Conservation (phyloP, 23 red algal species). For the Agarophyton chilense region DNA sequence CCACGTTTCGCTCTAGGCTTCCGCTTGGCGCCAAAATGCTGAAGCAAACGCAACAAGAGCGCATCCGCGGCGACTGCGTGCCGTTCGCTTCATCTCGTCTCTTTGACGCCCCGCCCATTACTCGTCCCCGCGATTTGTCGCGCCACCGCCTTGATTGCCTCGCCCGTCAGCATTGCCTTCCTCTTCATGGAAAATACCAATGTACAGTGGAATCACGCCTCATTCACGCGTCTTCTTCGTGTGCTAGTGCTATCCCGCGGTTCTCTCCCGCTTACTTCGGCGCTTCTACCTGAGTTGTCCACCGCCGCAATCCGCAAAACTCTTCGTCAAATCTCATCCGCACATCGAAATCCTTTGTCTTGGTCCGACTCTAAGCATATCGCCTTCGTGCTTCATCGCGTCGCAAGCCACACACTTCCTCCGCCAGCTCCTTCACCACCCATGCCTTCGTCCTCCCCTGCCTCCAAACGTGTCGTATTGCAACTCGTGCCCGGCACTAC, state of each 20-base stretch:
- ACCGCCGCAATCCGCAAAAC: not conserved
- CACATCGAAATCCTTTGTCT: not conserved
- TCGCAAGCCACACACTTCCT: not conserved
- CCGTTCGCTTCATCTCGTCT: not conserved
- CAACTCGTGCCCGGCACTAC: constrained; percentile 1
- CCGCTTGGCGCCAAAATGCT: not conserved
- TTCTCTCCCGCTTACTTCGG: not conserved
- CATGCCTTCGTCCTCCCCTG: not conserved
- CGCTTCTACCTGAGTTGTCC: not conserved
- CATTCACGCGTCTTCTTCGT: not conserved
- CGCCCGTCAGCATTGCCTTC: too few relatives aligned
- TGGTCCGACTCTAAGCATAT: not conserved
- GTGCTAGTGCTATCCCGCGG: not conserved
- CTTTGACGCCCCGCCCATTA: not conserved
- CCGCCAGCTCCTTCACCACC: not conserved
- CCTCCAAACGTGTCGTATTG: not conserved
- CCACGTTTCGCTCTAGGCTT: not conserved
- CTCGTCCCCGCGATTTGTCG: not conserved
- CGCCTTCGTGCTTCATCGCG: not conserved
- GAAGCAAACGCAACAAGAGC: not conserved
- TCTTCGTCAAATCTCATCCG: not conserved
- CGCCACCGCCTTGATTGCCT: too few relatives aligned
- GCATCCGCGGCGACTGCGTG: not conserved
- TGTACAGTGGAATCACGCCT: not conserved
- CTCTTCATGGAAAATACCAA: not conserved